phyloP scores from a whole-genome alignment of 495 filamentous ascomycete genomes.

The Cenococcum geophilum region DNA sequence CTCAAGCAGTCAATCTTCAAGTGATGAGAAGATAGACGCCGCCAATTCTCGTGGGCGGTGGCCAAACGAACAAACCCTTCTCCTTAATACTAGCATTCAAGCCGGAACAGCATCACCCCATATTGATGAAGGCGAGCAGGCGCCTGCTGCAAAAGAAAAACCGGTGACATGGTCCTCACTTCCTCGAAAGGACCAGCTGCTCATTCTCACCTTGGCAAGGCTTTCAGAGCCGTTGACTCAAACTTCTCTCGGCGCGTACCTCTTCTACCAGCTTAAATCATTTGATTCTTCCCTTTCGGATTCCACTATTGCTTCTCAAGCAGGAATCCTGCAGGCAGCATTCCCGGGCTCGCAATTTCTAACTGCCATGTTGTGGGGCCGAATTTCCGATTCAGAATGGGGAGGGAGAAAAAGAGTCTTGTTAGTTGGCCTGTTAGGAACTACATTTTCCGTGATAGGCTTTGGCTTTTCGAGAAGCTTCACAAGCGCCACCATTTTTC shows the following conservation, averaged over 20 bases:
- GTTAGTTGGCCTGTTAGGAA: slow-evolving; percentile 67
- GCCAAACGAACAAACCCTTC: background rate
- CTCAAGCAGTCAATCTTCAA: background rate
- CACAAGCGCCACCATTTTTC: slow-evolving; percentile 64
- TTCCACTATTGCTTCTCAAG: slow-evolving; percentile 61
- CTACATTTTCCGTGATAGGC: slow-evolving; percentile 64
- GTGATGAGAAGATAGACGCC: background rate
- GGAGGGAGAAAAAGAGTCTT: slow-evolving; percentile 72
- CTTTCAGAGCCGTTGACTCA: slow-evolving; percentile 75
- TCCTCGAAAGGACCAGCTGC: slow-evolving; percentile 67
- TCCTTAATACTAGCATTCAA: slow-evolving; percentile 1
- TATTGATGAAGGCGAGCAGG: slow-evolving; percentile 21
- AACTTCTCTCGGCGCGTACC: slow-evolving; percentile 62
- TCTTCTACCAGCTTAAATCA: slow-evolving; percentile 54
- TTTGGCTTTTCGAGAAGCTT: slow-evolving; percentile 74
- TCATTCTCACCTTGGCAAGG: slow-evolving; percentile 66
- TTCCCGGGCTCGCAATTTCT: slow-evolving; percentile 81
- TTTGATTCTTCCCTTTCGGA: slow-evolving; percentile 39
- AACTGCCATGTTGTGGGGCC: slow-evolving; percentile 80
- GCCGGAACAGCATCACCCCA: slow-evolving; percentile 16
- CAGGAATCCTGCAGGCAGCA: slow-evolving; percentile 68
- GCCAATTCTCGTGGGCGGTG: background rate
- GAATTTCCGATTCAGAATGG: slow-evolving; percentile 62
- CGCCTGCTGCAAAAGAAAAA: slow-evolving; percentile 21
- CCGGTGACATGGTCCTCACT: slow-evolving; percentile 45